A percentile compares a stretch with the other conserved stretches of the same genome.
phyloP scores from a whole-genome alignment of 129 eudicot genomes.

The Arctium lappa region DNA sequence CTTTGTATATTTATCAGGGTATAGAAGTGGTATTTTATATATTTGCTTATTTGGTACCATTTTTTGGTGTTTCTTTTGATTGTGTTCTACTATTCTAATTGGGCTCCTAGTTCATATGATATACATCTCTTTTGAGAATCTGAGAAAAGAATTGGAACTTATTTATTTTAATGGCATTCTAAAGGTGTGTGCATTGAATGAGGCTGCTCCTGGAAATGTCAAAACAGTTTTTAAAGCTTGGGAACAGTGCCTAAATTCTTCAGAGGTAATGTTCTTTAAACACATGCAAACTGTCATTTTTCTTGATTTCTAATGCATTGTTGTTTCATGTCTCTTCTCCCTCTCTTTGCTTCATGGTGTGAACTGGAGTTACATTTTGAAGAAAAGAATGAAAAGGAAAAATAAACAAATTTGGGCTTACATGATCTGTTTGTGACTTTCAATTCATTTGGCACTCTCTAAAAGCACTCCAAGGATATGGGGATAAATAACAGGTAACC shows the following conservation, averaged over 20 bases:
- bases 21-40: no score
- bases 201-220: conserved; percentile 93
- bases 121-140: no score
- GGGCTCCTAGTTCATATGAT: no score
- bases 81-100: no score
- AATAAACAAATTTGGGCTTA: background rate
- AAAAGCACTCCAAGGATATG: background rate
- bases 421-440: background rate
- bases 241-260: conserved; percentile 81
- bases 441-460: background rate
- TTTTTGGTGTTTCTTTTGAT: no score
- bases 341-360: background rate
- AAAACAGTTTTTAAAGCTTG: conserved; percentile 86
- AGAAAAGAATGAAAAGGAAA: background rate
- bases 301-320: background rate
- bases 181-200: conserved; percentile 92
- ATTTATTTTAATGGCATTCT: conserved; percentile 9
- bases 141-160: background rate
- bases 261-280: no score
- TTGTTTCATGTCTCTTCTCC: background rate
- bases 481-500: background rate
- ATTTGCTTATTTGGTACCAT: no score
- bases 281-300: background rate
- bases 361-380: no score
- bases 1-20: no score